Evolutionary conservation across 2,329 filamentous ascomycete genomes (phyloP), one percentile per base, ranked within the genome.

Genomic region (Geoglossum cookeanum): DNA sequence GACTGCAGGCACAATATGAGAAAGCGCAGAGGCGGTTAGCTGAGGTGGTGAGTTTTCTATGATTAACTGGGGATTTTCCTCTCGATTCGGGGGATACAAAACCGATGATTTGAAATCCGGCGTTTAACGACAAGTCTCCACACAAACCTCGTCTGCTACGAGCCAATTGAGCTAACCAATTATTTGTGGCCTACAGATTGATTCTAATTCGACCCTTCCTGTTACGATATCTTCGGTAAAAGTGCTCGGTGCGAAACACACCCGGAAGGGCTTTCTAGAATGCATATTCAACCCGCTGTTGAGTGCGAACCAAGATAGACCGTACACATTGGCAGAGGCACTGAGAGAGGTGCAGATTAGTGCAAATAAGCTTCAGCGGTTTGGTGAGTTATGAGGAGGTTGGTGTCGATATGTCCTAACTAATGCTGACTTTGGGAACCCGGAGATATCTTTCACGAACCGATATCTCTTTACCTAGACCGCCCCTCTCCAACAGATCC

Each of bases 181-280:
- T 51, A 58, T 37, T 48, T 58, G 58, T 58, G 56, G 59, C 62
- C 59, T 59, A 60, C 51, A 42, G 85, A 78, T 94, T 65, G 78
- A 81, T 62, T 79, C 85, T 70, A 94, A 97, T 69, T 84, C 85
- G 62, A 87, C 87, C 48, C 80, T 92, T 58, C 91, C 92, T 45
- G 87, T 92, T 64, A 87, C 88, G 13, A 84, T 98, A 67, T 87
- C 87, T 64, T 86, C 87, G 49, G 79, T 98, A 66, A 81, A 85
- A 64, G 76, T 98, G 60, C 80, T 94, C 60, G 86, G 89, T 66
- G 88, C 87, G 49, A 78, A 78, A 60, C 83, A 92, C 67, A 95
- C 91, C n/a, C 81, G 92, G 61, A 79, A 79, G 64, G 76, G 78
- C 61, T 96, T 98, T 69, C 81, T 98, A 57, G 79, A 94, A 67